phyloP scores from a whole-genome alignment of 192 early-diverging fungal species.

The Coemansia sp. region DNA sequence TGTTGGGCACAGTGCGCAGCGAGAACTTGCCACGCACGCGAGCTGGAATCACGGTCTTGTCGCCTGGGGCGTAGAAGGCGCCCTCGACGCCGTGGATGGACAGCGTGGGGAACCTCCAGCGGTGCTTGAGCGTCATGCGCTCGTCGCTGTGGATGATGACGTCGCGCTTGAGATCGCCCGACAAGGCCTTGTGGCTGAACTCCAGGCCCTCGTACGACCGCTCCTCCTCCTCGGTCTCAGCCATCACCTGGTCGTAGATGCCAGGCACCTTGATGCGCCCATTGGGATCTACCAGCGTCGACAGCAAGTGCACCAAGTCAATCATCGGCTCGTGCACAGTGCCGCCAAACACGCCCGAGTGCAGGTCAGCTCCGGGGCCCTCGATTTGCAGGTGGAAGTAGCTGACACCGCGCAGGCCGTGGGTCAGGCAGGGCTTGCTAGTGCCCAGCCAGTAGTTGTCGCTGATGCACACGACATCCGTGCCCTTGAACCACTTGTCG shows the following conservation, averaged over 20 bases:
- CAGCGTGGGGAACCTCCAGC: slow-evolving; percentile 94
- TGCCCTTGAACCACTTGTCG: slow-evolving; percentile 82
- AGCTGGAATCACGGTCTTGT: slow-evolving; percentile 97
- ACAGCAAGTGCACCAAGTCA: slow-evolving; percentile 82
- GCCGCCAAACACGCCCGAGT: slow-evolving; percentile 95
- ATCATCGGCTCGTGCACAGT: slow-evolving; percentile 98
- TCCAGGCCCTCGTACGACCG: slow-evolving; percentile 78
- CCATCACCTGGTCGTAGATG: slow-evolving; percentile 86
- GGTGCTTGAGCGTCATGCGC: slow-evolving; percentile 79
- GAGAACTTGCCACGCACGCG: slow-evolving; percentile 97
- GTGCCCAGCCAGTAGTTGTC: slow-evolving; percentile 99
- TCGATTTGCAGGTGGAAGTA: slow-evolving; percentile 65
- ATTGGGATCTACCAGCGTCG: slow-evolving; percentile 75
- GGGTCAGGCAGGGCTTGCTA: slow-evolving; percentile 95
- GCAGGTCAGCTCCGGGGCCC: slow-evolving; percentile 88
- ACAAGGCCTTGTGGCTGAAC: slow-evolving; percentile 59
- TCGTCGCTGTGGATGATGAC: slow-evolving; percentile 75
- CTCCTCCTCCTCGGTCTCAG: slow-evolving; percentile 80
- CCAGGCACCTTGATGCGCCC: slow-evolving; percentile 92
- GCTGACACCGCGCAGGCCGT: slow-evolving; percentile 84
- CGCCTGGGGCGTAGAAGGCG: slow-evolving; percentile 88
- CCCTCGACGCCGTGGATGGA: slow-evolving; percentile 98
- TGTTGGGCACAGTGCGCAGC: slow-evolving; percentile 92
- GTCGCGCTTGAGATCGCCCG: slow-evolving; percentile 74
- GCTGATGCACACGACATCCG: slow-evolving; percentile 93